Conservation (phyloP, 305 asterid genomes). For the Andrographis paniculata region DNA sequence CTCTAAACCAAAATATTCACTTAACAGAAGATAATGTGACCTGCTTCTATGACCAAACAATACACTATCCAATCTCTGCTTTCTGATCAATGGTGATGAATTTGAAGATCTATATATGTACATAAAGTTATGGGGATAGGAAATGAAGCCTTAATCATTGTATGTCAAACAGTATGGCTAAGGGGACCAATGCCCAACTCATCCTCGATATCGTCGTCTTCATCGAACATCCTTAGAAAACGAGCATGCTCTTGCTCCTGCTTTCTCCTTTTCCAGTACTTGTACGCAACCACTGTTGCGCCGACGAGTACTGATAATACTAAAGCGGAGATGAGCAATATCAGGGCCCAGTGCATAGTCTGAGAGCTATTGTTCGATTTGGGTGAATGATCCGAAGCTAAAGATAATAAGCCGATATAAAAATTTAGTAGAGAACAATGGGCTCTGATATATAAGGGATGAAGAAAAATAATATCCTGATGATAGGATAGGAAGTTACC, state of each 20-base stretch:
- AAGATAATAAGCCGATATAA: slow-evolving; percentile 2
- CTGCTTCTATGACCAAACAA: no score
- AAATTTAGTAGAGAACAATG: not conserved
- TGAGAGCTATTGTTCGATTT: slow-evolving; percentile 19
- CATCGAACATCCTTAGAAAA: slow-evolving; percentile 76
- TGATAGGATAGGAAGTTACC: slow-evolving; percentile 25
- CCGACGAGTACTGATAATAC: slow-evolving; percentile 24
- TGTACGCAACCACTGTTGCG: slow-evolving; percentile 39
- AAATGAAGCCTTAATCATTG: no score
- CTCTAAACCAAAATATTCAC: no score
- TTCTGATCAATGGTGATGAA: no score
- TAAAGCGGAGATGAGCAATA: slow-evolving; percentile 22
- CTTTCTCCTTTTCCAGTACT: slow-evolving; percentile 59
- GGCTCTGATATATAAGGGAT: not conserved
- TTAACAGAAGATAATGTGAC: no score
- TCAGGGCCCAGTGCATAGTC: slow-evolving; percentile 31
- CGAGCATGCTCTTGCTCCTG: slow-evolving; percentile 74
- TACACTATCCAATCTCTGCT: no score
- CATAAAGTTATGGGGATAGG: no score
- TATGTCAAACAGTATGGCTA: slow-evolving; percentile 43
- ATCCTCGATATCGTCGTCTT: slow-evolving; percentile 69
- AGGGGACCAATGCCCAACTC: slow-evolving; percentile 81
- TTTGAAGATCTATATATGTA: no score
- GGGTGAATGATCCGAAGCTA: slow-evolving; percentile 35
- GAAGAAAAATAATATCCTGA: not conserved